Evolutionary conservation across 2,329 filamentous ascomycete genomes (phyloP), one percentile per base, ranked within the genome.

Genomic region (Aspergillus sp.): DNA sequence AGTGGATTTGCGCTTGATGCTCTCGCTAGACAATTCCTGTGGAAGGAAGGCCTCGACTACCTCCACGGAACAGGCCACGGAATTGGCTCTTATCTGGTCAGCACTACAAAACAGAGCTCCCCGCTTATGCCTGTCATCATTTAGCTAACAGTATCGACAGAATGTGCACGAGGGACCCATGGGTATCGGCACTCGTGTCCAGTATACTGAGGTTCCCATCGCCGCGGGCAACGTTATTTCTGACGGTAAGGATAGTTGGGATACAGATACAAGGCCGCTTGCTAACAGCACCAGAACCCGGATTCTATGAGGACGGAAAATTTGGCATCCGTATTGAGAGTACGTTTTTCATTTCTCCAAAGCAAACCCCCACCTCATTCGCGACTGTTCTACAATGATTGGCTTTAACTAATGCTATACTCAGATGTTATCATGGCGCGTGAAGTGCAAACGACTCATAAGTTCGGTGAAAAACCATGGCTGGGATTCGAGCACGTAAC

Each of bases 91-190:
- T 99, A 89, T 77, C 80, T 99, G 67, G 79, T 81, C 73, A 66
- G 62, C 39, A 44, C 11, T 19, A 30, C 13, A 42, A 30, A 44
- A 23, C 19, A 23, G 8, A 42, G 15, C n/a, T 8, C 10, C 41
- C 7, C 10, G 10, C 11, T 61, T 19, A 10, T 13, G 38, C 4
- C 19, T 32, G 13, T 38, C 3, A 13, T 10, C 21, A 39, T 52
- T 61, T 63, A 71, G 68, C 50, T 64, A 73, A 59, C 32, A 25
- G 50, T 44, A 23, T 19, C 32, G 47, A 2, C 56, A 82, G 70
- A 99, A 99, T 67, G 95, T 99, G 0, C 95, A 99, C 73, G 95
- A 99, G 78, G 95, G 95, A 0, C 95, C 95, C 1, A 96, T 99
- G 63, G 95, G 95, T 19, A 96, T 99, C 62, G 95, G 95, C 27